Evolutionary conservation across 768 basidiomycete species (phyloP), one percentile per base, ranked within the genome.

Genomic region (Phaeotremella skinneri): DNA sequence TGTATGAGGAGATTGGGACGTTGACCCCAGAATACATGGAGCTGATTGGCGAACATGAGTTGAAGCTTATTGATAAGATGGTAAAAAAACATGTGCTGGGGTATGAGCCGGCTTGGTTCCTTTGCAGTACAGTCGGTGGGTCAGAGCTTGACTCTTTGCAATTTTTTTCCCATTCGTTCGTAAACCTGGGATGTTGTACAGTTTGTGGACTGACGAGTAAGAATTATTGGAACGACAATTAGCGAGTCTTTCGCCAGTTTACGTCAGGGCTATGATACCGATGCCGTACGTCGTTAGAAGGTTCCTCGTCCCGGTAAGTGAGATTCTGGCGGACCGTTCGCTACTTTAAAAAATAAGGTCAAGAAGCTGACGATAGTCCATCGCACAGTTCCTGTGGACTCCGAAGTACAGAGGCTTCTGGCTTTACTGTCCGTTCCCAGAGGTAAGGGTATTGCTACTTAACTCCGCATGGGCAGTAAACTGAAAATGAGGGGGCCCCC

Each of bases 31-130:
- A 52, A 1, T 16, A 39, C 9, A 64, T 61, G 41, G 63, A 60
- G 31, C n/a, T 16, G 30, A 31, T 59, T 31, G 62, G 62, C 17
- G 13, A 47, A n/a, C 27, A 50, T n/a, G 42, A 49, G 16, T 23
- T 48, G 30, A 43, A 54, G n/a, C 41, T 53, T 26, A 43, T 59
- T 27, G 52, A 51, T 11, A 41, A 5, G 29, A 47, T 48, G 34
- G 47, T 61, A 20, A 27, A 48, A 23, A 37, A 31, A 16, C 43
- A 57, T 32, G 39, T 61, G 27, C 43, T 34, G 41, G 49, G 30
- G 5, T 61, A 60, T 54, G 59, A 57, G 39, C 63, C 63, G 7
- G 27, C 43, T n/a, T 64, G 63, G 63, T 63, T 63, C 41, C 31
- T 63, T 1, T 59, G 58, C 30, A 49, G 52, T 23, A 49, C 54